Evolutionary conservation across 495 filamentous ascomycete genomes (phyloP), one percentile per base, ranked within the genome.

Genomic region (Articulospora tetracladia): DNA sequence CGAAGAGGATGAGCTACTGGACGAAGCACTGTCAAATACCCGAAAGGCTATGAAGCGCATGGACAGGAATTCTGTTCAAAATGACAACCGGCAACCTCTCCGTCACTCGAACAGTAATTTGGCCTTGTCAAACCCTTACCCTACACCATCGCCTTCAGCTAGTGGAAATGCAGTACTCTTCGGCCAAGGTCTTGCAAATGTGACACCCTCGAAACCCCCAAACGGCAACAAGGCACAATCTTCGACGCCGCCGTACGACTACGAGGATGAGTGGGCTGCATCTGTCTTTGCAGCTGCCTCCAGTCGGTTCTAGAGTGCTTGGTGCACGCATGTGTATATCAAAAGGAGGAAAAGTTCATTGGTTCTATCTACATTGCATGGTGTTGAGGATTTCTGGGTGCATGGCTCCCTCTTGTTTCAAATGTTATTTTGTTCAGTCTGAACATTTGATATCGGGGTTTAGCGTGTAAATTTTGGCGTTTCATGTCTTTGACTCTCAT

Each of bases 1-100:
- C 68, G 94, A 99, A 72, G 92, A 98, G 67, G 94, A 98, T 62
- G 94, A 99, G 72, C 82, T 98, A 13, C 77, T 97, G 12, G 92
- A 96, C 66, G 94, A 98, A 72, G 93, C 76, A 57, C 60, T 83
- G 66, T 49, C 65, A 20, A 76, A 76, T 34, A 78, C 79, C 3
- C 76, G 76, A 20, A 66, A 70, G 17, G 81, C 74, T 0, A 79
- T 80, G 72, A 80, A 78, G 59, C 72, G 71, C 49, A 68, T 82
- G 34, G 76, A 82, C 63, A 74, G 77, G 65, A 76, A 82, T 51
- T 65, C 72, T 30, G 70, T 72, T 50, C 76, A 78, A 64, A 68
- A 77, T 22, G 76, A 76, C 30, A 69, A 26, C 48, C 71, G 73
- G 48, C 73, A 68, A 49, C 69, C 68, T 24, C 73, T 80, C 53